A percentile compares a stretch with the other conserved stretches of the same genome.
Conservation (phyloP, 345 rosid species). For the Lepidium sativum region DNA sequence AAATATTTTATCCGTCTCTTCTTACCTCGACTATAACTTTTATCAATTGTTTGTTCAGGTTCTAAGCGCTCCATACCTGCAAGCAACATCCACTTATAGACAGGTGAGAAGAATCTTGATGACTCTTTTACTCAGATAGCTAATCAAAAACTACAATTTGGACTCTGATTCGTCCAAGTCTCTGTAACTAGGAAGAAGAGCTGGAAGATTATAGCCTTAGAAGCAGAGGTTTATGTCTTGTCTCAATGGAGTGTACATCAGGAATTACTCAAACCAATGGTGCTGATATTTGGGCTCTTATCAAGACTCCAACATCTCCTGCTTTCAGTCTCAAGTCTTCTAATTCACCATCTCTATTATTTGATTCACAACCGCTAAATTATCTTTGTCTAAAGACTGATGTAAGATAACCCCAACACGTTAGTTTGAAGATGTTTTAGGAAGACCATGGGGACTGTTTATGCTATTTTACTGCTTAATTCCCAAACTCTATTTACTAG, state of each 20-base stretch:
- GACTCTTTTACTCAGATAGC: background rate
- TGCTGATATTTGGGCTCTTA: slow-evolving; percentile 95
- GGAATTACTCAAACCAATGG: slow-evolving; percentile 85
- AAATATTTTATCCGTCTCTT: slow-evolving; percentile 11
- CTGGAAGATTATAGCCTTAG: slow-evolving; percentile 46
- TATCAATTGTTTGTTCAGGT: slow-evolving; percentile 35
- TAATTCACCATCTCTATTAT: slow-evolving; percentile 4
- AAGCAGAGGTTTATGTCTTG: slow-evolving; percentile 75
- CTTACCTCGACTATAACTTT: background rate
- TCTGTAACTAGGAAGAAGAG: slow-evolving; percentile 44
- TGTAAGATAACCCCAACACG: background rate
- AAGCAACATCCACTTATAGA: slow-evolving; percentile 29
- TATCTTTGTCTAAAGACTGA: background rate
- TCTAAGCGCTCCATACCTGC: slow-evolving; percentile 94
- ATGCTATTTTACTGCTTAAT: slow-evolving; percentile 1
- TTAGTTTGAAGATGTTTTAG: background rate
- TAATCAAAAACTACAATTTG: background rate
- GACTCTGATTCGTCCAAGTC: background rate
- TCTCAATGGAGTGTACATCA: slow-evolving; percentile 60
- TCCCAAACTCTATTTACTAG: background rate
- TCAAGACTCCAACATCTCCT: slow-evolving; percentile 48
- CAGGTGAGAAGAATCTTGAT: slow-evolving; percentile 39
- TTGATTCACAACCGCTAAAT: background rate
- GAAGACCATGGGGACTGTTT: slow-evolving; percentile 1
- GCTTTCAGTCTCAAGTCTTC: background rate